Conservation (phyloP, 2,329 filamentous ascomycete species). For the Aspergillus sp. region DNA sequence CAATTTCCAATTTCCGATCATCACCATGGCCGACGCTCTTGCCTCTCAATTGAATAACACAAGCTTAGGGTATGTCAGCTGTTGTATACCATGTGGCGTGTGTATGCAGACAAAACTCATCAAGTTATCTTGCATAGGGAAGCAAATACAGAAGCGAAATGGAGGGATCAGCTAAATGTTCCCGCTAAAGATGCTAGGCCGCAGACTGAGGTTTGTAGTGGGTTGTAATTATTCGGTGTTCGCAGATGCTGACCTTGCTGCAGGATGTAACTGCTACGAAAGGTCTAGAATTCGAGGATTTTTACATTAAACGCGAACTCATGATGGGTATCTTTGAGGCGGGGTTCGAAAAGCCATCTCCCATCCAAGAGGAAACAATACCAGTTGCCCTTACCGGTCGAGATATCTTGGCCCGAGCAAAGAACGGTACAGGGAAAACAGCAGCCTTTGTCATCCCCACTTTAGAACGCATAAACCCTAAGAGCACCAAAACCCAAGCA, state of each 20-base stretch:
- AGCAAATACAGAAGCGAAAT: constrained; percentile 34
- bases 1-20: constrained; percentile 1
- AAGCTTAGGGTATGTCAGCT: constrained; percentile 34
- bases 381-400: constrained; percentile 91
- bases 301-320: constrained; percentile 87
- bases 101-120: constrained; percentile 8
- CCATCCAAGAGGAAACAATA: constrained; percentile 98
- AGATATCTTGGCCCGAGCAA: constrained; percentile 92
- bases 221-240: constrained; percentile 3
- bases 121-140: constrained; percentile 24
- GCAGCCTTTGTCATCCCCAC: constrained; percentile 96
- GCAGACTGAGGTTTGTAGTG: constrained; percentile 43
- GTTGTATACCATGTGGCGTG: constrained; percentile 1
- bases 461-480: constrained; percentile 93
- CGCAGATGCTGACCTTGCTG: constrained; percentile 13
- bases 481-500: constrained; percentile 92
- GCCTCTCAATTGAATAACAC: constrained; percentile 42
- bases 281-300: constrained; percentile 95
- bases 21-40: constrained; percentile 40
- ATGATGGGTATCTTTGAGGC: constrained; percentile 99
- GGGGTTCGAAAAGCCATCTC: constrained; percentile 96
- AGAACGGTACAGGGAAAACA: constrained; percentile 98
- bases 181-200: constrained; percentile 45
- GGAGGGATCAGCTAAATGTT: constrained; percentile 43
- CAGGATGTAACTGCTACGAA: constrained; percentile 98